Percentiles rank a stretch among this genome's conserved stretches.
Evolutionary conservation across 2,329 filamentous ascomycete genomes (phyloP).

Genomic region (Nigrospora osmanthi): DNA sequence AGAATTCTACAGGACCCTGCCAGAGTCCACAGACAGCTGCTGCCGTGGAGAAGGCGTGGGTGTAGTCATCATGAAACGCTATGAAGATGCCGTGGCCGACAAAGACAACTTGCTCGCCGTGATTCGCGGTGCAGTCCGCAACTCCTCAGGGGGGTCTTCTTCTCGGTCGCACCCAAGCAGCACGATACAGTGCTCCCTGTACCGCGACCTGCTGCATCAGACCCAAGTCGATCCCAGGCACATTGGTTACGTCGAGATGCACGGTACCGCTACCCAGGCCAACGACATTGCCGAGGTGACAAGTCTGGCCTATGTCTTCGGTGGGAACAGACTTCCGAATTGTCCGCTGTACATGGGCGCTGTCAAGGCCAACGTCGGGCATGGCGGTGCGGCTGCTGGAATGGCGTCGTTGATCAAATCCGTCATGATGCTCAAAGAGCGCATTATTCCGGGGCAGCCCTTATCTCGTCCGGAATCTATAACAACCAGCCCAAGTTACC

Average conservation of each 20-base stretch:
- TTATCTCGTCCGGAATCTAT: too few relatives aligned
- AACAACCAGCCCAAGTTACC: too few relatives aligned
- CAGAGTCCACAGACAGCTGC: conserved; percentile 22
- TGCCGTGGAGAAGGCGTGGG: conserved; percentile 35
- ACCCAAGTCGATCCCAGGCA: not conserved
- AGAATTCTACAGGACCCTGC: conserved; percentile 20
- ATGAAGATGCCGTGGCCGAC: conserved; percentile 34
- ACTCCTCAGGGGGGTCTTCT: conserved; percentile 4
- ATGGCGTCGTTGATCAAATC: not conserved
- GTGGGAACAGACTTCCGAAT: not conserved
- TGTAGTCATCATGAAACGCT: conserved; percentile 34
- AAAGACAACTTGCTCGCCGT: conserved; percentile 31
- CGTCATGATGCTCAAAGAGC: not conserved
- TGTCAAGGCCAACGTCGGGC: not conserved
- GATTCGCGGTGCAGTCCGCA: conserved; percentile 23
- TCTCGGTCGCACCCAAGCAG: too few relatives aligned
- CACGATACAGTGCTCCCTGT: not conserved
- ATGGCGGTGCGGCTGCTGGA: not conserved
- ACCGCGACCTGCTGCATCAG: not conserved
- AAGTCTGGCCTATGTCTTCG: not conserved
- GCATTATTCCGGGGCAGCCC: not conserved
- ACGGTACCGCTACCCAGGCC: not conserved
- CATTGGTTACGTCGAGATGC: not conserved
- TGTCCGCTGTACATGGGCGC: not conserved
- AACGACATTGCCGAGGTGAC: not conserved